Conservation (phyloP, 176 grass and related monocot genomes). For the Oryza officinalis region DNA sequence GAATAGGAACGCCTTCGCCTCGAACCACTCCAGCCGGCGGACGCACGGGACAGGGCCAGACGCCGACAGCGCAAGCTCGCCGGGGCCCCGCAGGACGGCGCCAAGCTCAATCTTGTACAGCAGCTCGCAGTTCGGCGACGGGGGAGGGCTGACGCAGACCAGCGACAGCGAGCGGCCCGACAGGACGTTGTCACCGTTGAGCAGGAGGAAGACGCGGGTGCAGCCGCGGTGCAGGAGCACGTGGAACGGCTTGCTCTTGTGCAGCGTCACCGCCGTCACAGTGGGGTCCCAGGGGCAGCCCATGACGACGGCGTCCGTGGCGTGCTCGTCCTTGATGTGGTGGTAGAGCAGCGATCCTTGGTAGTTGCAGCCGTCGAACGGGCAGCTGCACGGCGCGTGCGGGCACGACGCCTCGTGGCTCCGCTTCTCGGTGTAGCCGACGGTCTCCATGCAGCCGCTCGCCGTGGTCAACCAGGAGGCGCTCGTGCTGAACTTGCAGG, state of each 20-base stretch:
- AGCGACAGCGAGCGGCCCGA: neutral
- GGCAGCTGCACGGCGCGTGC: neutral
- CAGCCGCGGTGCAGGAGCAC: neutral
- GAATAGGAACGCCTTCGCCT: neutral
- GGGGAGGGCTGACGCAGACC: neutral
- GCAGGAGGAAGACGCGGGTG: too few species aligned
- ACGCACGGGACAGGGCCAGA: neutral
- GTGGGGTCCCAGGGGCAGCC: neutral
- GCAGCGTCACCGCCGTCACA: neutral
- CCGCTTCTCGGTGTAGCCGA: neutral
- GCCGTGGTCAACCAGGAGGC: too few species aligned
- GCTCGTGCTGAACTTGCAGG: neutral
- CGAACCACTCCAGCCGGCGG: neutral
- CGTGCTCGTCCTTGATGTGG: neutral
- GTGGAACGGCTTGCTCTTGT: too few species aligned
- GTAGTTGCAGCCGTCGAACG: neutral
- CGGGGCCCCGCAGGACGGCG: neutral
- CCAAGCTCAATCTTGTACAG: neutral
- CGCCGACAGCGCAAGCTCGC: neutral
- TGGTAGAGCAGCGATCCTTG: neutral
- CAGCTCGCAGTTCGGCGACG: neutral
- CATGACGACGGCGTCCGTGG: neutral
- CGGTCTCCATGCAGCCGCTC: accelerated
- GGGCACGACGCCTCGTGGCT: neutral
- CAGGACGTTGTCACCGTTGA: neutral